These are phyloP conservation scores for Neotropicomus parvogracilis DNA, from an alignment of 1,284 basidiomycete species.

Conservation along the genomic window DNA sequence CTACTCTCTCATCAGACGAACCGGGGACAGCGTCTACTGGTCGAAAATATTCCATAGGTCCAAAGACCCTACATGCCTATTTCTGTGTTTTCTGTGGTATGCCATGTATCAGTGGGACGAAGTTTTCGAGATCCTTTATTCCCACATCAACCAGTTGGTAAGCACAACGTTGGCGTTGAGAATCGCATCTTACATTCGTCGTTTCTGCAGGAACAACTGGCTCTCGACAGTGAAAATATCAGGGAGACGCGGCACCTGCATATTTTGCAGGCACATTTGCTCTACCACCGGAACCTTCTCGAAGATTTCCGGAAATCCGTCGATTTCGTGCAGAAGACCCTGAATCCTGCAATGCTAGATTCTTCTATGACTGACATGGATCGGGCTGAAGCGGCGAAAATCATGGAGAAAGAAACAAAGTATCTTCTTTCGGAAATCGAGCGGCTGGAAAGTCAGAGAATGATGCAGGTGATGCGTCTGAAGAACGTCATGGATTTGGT, in stretches of 20 bases:
- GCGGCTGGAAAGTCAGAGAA: slow-evolving; percentile 41
- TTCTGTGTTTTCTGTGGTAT: slow-evolving; percentile 52
- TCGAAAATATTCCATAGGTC: slow-evolving; percentile 42
- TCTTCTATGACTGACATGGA: slow-evolving; percentile 16
- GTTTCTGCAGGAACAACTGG: slow-evolving; percentile 39
- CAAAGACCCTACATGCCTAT: slow-evolving; percentile 48
- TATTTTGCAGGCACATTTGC: slow-evolving; percentile 49
- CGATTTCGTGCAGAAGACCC: slow-evolving; percentile 42
- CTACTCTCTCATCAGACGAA: slow-evolving; percentile 39
- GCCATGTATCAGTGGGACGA: slow-evolving; percentile 58
- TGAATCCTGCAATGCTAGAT: slow-evolving; percentile 41
- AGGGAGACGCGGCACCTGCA: slow-evolving; percentile 48
- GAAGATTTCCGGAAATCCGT: slow-evolving; percentile 49
- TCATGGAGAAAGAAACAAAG: slow-evolving; percentile 43
- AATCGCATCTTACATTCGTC: background rate
- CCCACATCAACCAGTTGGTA: slow-evolving; percentile 44
- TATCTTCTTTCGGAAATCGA: slow-evolving; percentile 45
- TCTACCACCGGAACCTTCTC: slow-evolving; percentile 50
- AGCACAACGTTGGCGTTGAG: slow-evolving; percentile 3
- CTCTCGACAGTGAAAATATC: slow-evolving; percentile 39
- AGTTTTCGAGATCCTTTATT: slow-evolving; percentile 44
- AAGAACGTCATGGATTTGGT: slow-evolving; percentile 56
- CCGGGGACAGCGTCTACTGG: slow-evolving; percentile 56
- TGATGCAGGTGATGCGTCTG: slow-evolving; percentile 45
- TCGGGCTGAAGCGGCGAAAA: slow-evolving; percentile 18